phyloP scores from a whole-genome alignment of 2,329 filamentous ascomycete species.

The Cladorrhinum sp. region DNA sequence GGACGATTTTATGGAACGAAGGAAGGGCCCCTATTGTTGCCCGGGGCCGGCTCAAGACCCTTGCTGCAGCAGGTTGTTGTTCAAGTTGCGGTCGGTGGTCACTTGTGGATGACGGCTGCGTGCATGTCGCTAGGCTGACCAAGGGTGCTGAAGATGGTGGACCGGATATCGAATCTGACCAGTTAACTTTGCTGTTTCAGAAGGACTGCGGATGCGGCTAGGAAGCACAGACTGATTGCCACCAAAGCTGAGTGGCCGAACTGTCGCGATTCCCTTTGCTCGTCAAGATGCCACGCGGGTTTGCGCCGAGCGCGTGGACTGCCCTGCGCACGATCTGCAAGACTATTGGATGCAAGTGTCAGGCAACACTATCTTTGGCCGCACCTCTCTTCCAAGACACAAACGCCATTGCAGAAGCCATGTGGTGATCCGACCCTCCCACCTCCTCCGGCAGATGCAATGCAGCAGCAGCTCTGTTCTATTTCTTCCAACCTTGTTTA shows the following conservation, averaged over 20 bases:
- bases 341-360: slow-evolving; percentile 4
- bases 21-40: neutral
- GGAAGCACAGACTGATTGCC: slow-evolving; percentile 10
- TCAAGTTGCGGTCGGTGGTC: neutral
- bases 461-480: no score
- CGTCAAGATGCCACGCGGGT: slow-evolving; percentile 2
- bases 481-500: no score
- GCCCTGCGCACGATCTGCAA: neutral
- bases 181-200: slow-evolving; percentile 12
- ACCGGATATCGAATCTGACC: neutral
- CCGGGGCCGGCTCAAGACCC: neutral
- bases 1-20: neutral
- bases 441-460: neutral
- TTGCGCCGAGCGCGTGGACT: neutral
- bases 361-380: neutral
- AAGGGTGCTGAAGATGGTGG: slow-evolving; percentile 6
- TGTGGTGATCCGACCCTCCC: neutral
- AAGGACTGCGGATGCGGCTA: slow-evolving; percentile 12
- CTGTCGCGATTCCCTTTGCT: neutral
- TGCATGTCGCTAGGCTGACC: slow-evolving; percentile 8
- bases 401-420: neutral
- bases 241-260: no score
- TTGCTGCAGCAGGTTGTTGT: neutral
- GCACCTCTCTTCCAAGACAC: neutral
- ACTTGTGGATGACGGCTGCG: neutral